Conservation (phyloP, 1,139 yeast species). For the Saccharomyces hybrid region DNA sequence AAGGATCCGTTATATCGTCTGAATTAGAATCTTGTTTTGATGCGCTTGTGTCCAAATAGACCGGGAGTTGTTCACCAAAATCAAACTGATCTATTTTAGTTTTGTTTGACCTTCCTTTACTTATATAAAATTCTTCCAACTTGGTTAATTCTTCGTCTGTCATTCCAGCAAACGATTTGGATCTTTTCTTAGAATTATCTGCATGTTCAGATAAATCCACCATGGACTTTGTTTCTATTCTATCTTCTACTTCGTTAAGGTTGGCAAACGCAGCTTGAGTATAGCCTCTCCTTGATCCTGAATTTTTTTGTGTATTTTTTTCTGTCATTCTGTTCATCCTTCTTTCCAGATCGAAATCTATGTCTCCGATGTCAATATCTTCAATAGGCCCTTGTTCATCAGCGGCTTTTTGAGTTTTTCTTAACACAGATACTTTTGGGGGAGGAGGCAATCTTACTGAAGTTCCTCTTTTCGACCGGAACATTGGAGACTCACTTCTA, state of each 20-base stretch:
- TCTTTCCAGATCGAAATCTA: constrained; percentile 17
- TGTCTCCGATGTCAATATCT: constrained; percentile 21
- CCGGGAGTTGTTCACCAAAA: constrained; percentile 25
- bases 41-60: constrained; percentile 12
- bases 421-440: constrained; percentile 30
- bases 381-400: constrained; percentile 14
- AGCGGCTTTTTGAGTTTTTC: constrained; percentile 10
- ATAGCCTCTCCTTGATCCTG: constrained; percentile 26
- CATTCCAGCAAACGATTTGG: constrained; percentile 55
- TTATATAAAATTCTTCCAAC: constrained; percentile 48
- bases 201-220: constrained; percentile 9
- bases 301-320: constrained; percentile 26
- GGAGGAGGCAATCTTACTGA: constrained; percentile 33
- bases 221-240: constrained; percentile 4
- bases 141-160: constrained; percentile 56
- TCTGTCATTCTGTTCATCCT: constrained; percentile 19
- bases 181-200: constrained; percentile 8
- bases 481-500: constrained; percentile 10
- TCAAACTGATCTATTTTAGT: constrained; percentile 29
- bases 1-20: constrained; percentile 14
- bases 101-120: constrained; percentile 24
- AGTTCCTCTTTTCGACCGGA: neutral
- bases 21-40: constrained; percentile 6
- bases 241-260: constrained; percentile 30
- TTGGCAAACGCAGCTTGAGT: constrained; percentile 30